Evolutionary conservation across 768 basidiomycete species (phyloP), one percentile per base, ranked within the genome.

Genomic region (Termitomyces sp.): DNA sequence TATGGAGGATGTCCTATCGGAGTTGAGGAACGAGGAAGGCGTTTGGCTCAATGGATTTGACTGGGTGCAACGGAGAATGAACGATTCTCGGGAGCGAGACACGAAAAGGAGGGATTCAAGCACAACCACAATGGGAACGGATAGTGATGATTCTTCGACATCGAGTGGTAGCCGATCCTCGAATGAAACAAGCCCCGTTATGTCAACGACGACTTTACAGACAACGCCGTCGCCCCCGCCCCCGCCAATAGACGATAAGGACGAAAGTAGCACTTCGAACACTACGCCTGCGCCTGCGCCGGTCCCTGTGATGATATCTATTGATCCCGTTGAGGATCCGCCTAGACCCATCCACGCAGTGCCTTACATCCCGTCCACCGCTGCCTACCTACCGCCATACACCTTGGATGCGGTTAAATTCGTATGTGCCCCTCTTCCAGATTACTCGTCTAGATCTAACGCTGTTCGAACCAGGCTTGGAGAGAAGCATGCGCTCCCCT

Each of bases 201-300:
- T 90, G 30, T 89, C 87, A 13, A 87, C 87, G 1, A 82, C 86
- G 8, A 91, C 89, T 7, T 67, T 91, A 33, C 85, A 86, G 61
- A 91, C 89, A n/a, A 90, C 89, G 7, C 89, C 89, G 0, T 88
- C 86, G 2, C 89, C 89, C 0, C 85, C 88, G 0, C 89, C 89
- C 0, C 85, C 86, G 0, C 88, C 88, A 30, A 65, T 70, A 7
- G 72, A 68, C 20, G 67, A 69, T 44, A 70, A 74, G 60, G 72
- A 72, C 13, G 70, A 72, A 48, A 77, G 75, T 56, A 71, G 73
- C 3, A 71, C 72, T 9, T 72, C 71, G 28, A 55, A 62, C 4
- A 63, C 59, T 7, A 60, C 63, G 13, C n/a, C 55, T 54, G 41
- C 41, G 23, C 64, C 64, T 10, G 58, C 57, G 44, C 23, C 57